Percentiles rank a stretch among this genome's conserved stretches.
phyloP scores from a whole-genome alignment of 352 stramenopile genomes.

The Globisporangium paddicum region DNA sequence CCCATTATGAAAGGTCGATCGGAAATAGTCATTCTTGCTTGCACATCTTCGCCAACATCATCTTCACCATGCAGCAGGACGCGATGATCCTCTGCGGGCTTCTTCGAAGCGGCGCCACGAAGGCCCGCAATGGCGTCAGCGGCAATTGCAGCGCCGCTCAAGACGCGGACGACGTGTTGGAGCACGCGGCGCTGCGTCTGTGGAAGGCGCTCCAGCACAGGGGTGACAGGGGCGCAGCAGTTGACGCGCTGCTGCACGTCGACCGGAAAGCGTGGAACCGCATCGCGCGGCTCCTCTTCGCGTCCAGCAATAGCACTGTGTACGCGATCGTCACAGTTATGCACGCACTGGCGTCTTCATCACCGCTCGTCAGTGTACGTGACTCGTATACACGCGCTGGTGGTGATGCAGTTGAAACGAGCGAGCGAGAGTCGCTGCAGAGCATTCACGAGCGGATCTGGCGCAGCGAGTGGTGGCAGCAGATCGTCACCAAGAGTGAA shows the following conservation, averaged over 20 bases:
- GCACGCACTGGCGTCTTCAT: neutral
- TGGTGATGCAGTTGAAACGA: neutral
- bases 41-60: too few species aligned
- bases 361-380: too few species aligned
- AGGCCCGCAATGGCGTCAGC: neutral
- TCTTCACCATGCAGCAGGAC: neutral
- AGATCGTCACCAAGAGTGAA: neutral
- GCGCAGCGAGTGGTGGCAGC: conserved; percentile 1
- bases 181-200: neutral
- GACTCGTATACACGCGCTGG: neutral
- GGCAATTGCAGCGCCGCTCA: neutral
- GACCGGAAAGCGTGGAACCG: conserved; percentile 4
- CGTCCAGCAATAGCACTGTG: neutral
- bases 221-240: neutral
- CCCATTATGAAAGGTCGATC: too few species aligned
- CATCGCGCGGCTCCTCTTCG: conserved; percentile 1
- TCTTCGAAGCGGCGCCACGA: neutral
- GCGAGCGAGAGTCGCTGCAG: neutral
- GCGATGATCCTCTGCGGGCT: neutral
- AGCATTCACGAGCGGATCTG: conserved; percentile 1
- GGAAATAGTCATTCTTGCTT: too few species aligned
- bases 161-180: neutral
- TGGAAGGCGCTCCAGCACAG: neutral
- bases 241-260: neutral
- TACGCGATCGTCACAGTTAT: neutral